Percentiles rank a stretch among this genome's conserved stretches.
Evolutionary conservation across 768 basidiomycete species (phyloP).

Genomic region (Paxillus ammoniavirescens): DNA sequence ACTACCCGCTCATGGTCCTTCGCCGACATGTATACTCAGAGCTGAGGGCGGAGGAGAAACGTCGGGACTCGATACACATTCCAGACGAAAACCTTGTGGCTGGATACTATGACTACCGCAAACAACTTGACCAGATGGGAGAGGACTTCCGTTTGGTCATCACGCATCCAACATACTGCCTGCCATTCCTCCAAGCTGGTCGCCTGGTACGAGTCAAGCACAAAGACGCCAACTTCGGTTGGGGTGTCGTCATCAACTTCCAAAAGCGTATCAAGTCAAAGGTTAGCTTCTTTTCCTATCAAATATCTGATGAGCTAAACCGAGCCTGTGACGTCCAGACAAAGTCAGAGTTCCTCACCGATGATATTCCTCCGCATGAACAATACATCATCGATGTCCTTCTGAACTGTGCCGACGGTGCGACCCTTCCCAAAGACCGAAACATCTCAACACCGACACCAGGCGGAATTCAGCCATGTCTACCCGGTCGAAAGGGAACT

Average conservation of each 20-base stretch:
- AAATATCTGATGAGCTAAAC: not conserved
- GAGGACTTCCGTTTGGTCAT: conserved; percentile 89
- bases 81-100: conserved; percentile 81
- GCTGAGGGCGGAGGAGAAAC: conserved; percentile 67
- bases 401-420: conserved; percentile 70
- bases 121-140: conserved; percentile 87
- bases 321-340: conserved; percentile 39
- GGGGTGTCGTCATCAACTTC: conserved; percentile 93
- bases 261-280: conserved; percentile 85
- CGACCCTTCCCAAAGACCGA: conserved; percentile 58
- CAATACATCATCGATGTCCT: conserved; percentile 94
- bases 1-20: not conserved
- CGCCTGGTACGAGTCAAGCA: conserved; percentile 91
- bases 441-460: conserved; percentile 55
- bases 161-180: conserved; percentile 91
- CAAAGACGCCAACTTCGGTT: conserved; percentile 87
- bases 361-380: conserved; percentile 77
- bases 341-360: conserved; percentile 60
- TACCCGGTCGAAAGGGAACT: conserved; percentile 66
- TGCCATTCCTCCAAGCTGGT: conserved; percentile 91
- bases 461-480: conserved; percentile 74
- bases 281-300: conserved; percentile 36
- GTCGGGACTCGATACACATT: conserved; percentile 62
- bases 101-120: conserved; percentile 91
- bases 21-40: conserved; percentile 46